Base-by-base conservation (phyloP, 2,329 filamentous ascomycete species). In the Diaporthe longicolla region DNA sequence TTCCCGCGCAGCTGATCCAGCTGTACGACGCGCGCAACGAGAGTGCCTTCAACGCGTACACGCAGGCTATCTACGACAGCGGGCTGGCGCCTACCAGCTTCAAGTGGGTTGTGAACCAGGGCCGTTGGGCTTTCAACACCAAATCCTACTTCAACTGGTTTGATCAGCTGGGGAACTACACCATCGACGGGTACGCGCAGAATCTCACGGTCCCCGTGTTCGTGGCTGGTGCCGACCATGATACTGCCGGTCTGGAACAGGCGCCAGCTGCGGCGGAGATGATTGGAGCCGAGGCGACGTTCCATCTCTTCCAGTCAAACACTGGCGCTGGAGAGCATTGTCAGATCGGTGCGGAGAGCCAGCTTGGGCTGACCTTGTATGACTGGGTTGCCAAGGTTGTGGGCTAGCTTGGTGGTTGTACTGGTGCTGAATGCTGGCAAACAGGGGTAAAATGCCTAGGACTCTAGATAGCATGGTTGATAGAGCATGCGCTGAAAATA, bases 71-170 rank as follows among this genome's bases (percentile, higher is more conserved):
- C 45, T 66, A 66, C 29, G 35, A 61, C 50, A 29, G 58, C n/a
- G 69, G 50, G 5, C 50, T 71, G 1, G 61, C 61, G n/a, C 66
- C 79, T 29, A 79, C 79, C 1, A 43, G 11, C 13, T 57, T 70
- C 29, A 76, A 79, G 37, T 84, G 82, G 82, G 78, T 74, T 68
- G 70, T 83, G 26, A 77, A 80, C 50, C 82, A 84, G 72, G 82
- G 82, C 6, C 70, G 82, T 1, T 84, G 81, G 81, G 76, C 80
- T 4, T 83, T 83, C 74, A 76, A 80, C n/a, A 66, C 61, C 1
- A 78, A 77, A 9, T 70, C 77, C 24, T 81, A 78, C 63, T 83
- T 76, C 72, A 78, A 81, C 71, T 78, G 74, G 76, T 74, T 78
- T 32, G 73, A 55, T 11, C 66, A 72, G 45, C 59, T 79, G 7